phyloP scores from a whole-genome alignment of 1,284 basidiomycete genomes.

The Vanrija humicola region DNA sequence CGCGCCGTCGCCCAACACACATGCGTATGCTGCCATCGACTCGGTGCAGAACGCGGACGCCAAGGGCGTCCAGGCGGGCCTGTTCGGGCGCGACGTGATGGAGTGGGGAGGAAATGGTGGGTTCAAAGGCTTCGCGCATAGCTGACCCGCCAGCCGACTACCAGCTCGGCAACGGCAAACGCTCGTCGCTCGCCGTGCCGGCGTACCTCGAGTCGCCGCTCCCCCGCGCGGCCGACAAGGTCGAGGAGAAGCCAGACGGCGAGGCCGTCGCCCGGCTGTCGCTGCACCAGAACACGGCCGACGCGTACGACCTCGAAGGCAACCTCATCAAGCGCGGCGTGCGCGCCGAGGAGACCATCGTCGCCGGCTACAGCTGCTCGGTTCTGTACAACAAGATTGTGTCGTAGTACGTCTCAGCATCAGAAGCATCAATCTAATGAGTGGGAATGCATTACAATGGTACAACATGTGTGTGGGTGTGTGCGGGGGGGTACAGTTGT shows the following conservation, averaged over 20 bases:
- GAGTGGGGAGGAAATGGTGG: conserved; percentile 52
- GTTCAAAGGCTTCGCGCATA: conserved; percentile 5
- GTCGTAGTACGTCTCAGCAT: too few species aligned
- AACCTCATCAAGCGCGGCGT: conserved; percentile 63
- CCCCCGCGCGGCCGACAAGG: conserved; percentile 43
- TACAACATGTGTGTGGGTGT: too few species aligned
- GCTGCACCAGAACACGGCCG: conserved; percentile 42
- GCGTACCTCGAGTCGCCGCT: conserved; percentile 55
- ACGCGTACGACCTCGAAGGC: conserved; percentile 63
- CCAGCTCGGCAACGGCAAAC: conserved; percentile 81
- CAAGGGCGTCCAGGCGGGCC: conserved; percentile 39
- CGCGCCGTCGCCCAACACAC: conserved; percentile 70
- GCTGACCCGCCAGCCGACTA: conserved; percentile 53
- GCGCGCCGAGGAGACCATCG: conserved; percentile 65
- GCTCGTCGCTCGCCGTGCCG: conserved; percentile 68
- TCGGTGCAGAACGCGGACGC: conserved; percentile 56
- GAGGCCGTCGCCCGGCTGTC: conserved; percentile 53
- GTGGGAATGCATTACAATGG: too few species aligned
- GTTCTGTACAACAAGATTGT: conserved; percentile 70
- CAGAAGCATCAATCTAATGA: too few species aligned
- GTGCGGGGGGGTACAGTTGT: too few species aligned
- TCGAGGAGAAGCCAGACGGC: conserved; percentile 56
- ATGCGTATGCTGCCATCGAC: conserved; percentile 71
- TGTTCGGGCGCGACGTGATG: conserved; percentile 55
- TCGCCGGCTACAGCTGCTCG: conserved; percentile 57